Conservation (phyloP, 1,139 yeast species). For the Hyphopichia khmerensis region DNA sequence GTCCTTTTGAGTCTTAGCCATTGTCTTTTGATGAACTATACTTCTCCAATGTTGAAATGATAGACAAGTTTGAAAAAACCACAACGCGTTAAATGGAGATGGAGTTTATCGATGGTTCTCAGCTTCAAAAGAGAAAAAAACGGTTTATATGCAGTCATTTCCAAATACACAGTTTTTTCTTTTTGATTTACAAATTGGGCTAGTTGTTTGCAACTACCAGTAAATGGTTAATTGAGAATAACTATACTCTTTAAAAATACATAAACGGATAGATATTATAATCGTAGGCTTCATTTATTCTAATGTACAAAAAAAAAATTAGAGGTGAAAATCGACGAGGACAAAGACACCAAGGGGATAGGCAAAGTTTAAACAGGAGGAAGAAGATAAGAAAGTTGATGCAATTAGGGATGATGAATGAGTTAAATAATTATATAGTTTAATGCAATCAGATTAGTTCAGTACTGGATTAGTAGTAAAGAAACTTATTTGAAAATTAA, state of each 20-base stretch:
- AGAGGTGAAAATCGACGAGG: too few species aligned
- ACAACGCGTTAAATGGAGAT: background rate
- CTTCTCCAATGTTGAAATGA: background rate
- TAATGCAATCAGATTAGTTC: too few species aligned
- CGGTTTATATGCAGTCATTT: background rate
- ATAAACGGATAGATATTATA: background rate
- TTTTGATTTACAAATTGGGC: too few species aligned
- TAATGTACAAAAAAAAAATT: background rate
- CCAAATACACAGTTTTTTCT: too few species aligned
- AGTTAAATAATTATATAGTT: background rate
- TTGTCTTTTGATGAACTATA: slow-evolving; percentile 4
- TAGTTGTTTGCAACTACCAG: too few species aligned
- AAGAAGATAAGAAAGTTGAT: background rate
- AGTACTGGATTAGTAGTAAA: background rate
- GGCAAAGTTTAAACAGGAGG: background rate
- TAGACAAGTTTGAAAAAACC: background rate
- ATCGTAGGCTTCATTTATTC: slow-evolving; percentile 1
- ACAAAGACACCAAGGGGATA: too few species aligned
- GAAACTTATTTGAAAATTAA: slow-evolving; percentile 55
- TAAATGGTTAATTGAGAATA: too few species aligned
- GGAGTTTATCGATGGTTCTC: background rate
- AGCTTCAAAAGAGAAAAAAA: too few species aligned
- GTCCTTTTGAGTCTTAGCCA: slow-evolving; percentile 24
- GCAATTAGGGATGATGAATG: background rate
- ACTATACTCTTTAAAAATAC: too few species aligned